Base-by-base conservation (phyloP, 2,329 filamentous ascomycete species). In the Calonectria honghensis region DNA sequence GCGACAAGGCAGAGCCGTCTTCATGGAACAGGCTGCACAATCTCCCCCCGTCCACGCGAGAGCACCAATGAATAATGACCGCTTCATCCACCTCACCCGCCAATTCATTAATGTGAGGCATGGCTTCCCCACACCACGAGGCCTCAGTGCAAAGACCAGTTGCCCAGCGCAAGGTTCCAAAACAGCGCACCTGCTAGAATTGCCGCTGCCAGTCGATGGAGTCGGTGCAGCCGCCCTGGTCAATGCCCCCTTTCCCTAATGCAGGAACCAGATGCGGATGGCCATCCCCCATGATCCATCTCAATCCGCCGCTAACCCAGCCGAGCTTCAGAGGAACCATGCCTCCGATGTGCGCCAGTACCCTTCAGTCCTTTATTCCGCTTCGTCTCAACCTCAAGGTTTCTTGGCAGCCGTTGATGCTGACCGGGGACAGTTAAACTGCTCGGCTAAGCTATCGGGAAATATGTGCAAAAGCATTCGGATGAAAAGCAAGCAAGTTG, bases 241-340 rank as follows among this genome's bases (percentile, higher is more conserved):
- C 68, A 66, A 67, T 66, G 57, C 27, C 70, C 72, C 73, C 72
- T 65, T 65, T 64, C 71, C 45, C 75, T 74, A 78, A 81, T 81
- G 80, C 79, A 81, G 80, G 80, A 81, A 81, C 79, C 78, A 73
- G 78, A 75, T 67, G 72, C 27, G 41, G 61, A 45, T 54, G 52
- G 71, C 32, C 63, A 57, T 67, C 51, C 51, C 54, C 48, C 67
- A 61, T 69, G 39, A 59, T 67, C 50, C 68, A 70, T 70, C 61
- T 72, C 61, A 66, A 72, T 31, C 70, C 63, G 63, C 57, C 64
- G 50, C 64, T 63, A 59, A 45, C 27, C 50, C 61, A 65, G 64
- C 72, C 59, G 50, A 59, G 59, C 59, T 65, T 54, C 68, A 73
- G 61, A 72, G 67, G 59, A 39, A 45, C 54, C 50, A 54, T 73